phyloP scores from a whole-genome alignment of 2,329 filamentous ascomycete species.

The Parafenestella ontariensis region DNA sequence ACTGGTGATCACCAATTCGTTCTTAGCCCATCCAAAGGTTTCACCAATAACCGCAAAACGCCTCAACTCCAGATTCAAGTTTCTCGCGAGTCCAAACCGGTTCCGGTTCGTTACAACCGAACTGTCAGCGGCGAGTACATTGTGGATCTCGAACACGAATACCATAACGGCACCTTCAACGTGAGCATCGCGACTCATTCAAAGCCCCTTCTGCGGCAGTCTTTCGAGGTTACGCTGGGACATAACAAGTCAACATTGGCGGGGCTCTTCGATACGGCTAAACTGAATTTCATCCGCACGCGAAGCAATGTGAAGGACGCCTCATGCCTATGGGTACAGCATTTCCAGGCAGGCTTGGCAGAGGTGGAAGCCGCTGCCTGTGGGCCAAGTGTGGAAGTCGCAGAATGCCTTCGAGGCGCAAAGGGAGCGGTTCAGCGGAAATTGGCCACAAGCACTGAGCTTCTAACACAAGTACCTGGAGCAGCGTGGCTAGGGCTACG shows the following conservation, averaged over 20 bases:
- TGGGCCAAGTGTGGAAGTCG: slow-evolving; percentile 4
- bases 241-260: slow-evolving; percentile 39
- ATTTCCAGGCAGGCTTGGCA: slow-evolving; percentile 12
- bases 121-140: slow-evolving; percentile 63
- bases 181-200: slow-evolving; percentile 53
- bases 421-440: slow-evolving; percentile 19
- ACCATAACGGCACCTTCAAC: slow-evolving; percentile 58
- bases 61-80: slow-evolving; percentile 59
- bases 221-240: slow-evolving; percentile 42
- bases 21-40: slow-evolving; percentile 57
- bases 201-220: slow-evolving; percentile 46
- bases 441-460: slow-evolving; percentile 4
- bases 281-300: slow-evolving; percentile 23
- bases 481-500: slow-evolving; percentile 32
- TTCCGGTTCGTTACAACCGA: slow-evolving; percentile 55
- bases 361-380: slow-evolving; percentile 9
- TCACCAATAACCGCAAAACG: slow-evolving; percentile 52
- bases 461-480: slow-evolving; percentile 25
- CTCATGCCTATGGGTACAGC: slow-evolving; percentile 24
- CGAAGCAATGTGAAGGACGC: slow-evolving; percentile 29
- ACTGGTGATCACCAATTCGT: slow-evolving; percentile 62
- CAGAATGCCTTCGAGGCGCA: slow-evolving; percentile 2
- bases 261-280: slow-evolving; percentile 28
- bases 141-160: slow-evolving; percentile 57
- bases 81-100: slow-evolving; percentile 50